Conservation (phyloP, 2,329 filamentous ascomycete genomes). For the Rosellinia necatrix region DNA sequence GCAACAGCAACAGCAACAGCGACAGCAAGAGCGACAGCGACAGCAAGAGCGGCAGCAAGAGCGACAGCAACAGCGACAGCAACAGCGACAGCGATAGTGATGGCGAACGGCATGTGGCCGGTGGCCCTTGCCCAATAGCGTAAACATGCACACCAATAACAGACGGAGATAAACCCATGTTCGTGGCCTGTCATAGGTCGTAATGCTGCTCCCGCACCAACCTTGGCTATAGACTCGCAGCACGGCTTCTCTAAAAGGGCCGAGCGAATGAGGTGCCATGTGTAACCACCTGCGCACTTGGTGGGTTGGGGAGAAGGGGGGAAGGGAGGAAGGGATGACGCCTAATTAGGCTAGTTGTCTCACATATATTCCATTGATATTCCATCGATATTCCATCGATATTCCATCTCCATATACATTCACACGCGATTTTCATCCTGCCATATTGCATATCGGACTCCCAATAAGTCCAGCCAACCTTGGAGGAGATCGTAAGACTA, state of each 20-base stretch:
- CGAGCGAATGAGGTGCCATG: constrained; percentile 16
- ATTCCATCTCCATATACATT: too few relatives aligned
- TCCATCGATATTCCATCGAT: too few relatives aligned
- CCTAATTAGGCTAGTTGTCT: constrained; percentile 19
- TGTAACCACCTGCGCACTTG: too few relatives aligned
- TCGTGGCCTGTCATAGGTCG: not conserved
- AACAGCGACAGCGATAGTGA: not conserved
- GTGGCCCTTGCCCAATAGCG: constrained; percentile 5
- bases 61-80: too few relatives aligned
- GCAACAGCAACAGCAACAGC: too few relatives aligned
- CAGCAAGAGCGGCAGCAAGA: too few relatives aligned
- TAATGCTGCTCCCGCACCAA: constrained; percentile 2
- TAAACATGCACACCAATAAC: constrained; percentile 3
- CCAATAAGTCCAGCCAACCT: too few relatives aligned
- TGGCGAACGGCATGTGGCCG: not conserved
- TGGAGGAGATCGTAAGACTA: too few relatives aligned
- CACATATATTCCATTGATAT: not conserved
- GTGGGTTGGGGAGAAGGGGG: not conserved
- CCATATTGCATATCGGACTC: too few relatives aligned
- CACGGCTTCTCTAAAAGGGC: constrained; percentile 18
- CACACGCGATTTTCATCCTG: too few relatives aligned
- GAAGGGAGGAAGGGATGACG: too few relatives aligned
- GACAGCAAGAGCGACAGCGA: too few relatives aligned
- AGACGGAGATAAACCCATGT: not conserved
- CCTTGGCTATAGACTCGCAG: constrained; percentile 7